These are phyloP conservation scores for Veloporphyrellus conicus DNA, from an alignment of 1,284 basidiomycete species.

Conservation along the genomic window DNA sequence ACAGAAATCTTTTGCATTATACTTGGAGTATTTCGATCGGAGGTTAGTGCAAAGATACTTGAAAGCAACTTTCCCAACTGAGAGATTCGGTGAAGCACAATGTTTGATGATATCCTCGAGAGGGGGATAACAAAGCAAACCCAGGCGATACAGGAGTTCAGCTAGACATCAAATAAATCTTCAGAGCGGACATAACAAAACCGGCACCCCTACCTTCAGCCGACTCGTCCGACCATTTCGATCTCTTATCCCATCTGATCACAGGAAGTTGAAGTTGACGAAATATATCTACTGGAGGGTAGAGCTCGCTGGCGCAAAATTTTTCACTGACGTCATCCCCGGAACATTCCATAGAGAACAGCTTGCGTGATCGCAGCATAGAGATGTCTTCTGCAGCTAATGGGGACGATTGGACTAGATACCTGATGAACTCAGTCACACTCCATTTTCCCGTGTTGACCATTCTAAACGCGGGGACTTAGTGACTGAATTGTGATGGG, in stretches of 20 bases:
- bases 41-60: slow-evolving; percentile 74
- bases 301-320: slow-evolving; percentile 11
- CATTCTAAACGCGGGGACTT: slow-evolving; percentile 47
- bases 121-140: slow-evolving; percentile 68
- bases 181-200: not conserved
- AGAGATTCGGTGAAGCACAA: slow-evolving; percentile 50
- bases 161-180: not conserved
- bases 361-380: slow-evolving; percentile 49
- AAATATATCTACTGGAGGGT: slow-evolving; percentile 8
- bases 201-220: slow-evolving; percentile 64
- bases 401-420: slow-evolving; percentile 72
- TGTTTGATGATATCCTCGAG: slow-evolving; percentile 62
- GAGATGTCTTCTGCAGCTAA: slow-evolving; percentile 64
- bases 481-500: not conserved
- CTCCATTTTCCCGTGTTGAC: slow-evolving; percentile 75
- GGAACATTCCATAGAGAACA: not conserved
- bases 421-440: slow-evolving; percentile 69
- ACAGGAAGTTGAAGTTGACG: slow-evolving; percentile 13
- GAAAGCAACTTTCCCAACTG: slow-evolving; percentile 52
- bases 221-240: slow-evolving; percentile 70
- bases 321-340: slow-evolving; percentile 6
- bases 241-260: slow-evolving; percentile 37
- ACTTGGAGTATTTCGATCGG: slow-evolving; percentile 55
- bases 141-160: slow-evolving; percentile 69
- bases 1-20: slow-evolving; percentile 48